Evolutionary conservation across 495 filamentous ascomycete genomes (phyloP).

Genomic region (Podospora anserina): DNA sequence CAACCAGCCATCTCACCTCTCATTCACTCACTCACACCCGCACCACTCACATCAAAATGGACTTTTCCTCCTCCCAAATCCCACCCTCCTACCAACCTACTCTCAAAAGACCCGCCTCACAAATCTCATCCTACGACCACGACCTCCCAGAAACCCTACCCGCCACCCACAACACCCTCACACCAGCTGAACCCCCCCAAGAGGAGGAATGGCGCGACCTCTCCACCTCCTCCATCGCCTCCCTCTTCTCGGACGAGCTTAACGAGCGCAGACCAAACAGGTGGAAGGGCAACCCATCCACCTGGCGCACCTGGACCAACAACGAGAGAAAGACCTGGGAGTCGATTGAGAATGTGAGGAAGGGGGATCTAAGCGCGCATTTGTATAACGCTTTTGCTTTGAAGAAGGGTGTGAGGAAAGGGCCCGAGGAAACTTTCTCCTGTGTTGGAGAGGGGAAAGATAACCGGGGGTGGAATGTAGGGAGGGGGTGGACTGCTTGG

Average conservation of each 20-base stretch:
- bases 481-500: not conserved
- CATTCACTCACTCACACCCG: not conserved
- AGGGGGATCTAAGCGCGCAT: slow-evolving; percentile 67
- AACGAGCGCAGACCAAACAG: slow-evolving; percentile 45
- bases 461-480: slow-evolving; percentile 13
- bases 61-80: not conserved
- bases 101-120: not conserved
- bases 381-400: slow-evolving; percentile 70
- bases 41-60: not conserved
- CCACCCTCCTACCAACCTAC: not conserved
- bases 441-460: not conserved
- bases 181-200: not conserved
- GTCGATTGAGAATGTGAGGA: slow-evolving; percentile 54
- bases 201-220: not conserved
- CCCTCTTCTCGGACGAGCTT: slow-evolving; percentile 23
- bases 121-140: not conserved
- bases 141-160: not conserved
- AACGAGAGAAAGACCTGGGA: slow-evolving; percentile 56
- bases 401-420: slow-evolving; percentile 44
- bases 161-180: not conserved
- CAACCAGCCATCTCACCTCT: not conserved
- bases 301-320: slow-evolving; percentile 59
- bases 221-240: not conserved
- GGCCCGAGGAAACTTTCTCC: slow-evolving; percentile 10
- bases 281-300: slow-evolving; percentile 53